phyloP scores from a whole-genome alignment of 495 filamentous ascomycete species.

The Penicillium subrubescens region DNA sequence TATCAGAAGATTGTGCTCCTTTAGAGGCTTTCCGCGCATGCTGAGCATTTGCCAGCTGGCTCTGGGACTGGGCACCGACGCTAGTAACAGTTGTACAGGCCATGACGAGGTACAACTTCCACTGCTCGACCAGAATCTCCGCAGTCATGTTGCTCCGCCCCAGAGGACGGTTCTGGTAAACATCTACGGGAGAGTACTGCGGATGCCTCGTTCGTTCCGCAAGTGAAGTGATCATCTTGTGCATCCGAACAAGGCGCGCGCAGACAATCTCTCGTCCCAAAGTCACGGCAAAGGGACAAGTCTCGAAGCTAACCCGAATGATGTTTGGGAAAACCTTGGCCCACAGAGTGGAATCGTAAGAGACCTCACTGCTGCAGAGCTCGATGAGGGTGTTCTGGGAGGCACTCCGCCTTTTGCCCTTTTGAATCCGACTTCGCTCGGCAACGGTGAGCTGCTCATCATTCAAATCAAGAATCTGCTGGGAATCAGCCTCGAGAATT shows the following conservation, averaged over 20 bases:
- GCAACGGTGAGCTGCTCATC: slow-evolving; percentile 91
- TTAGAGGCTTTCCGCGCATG: slow-evolving; percentile 86
- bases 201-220: slow-evolving; percentile 69
- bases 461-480: slow-evolving; percentile 86
- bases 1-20: slow-evolving; percentile 67
- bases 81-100: slow-evolving; percentile 94
- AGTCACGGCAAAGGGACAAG: slow-evolving; percentile 86
- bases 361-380: slow-evolving; percentile 91
- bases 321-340: slow-evolving; percentile 97
- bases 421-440: slow-evolving; percentile 88
- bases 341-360: slow-evolving; percentile 94
- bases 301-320: slow-evolving; percentile 85
- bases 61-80: slow-evolving; percentile 67
- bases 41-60: slow-evolving; percentile 62
- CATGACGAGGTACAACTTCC: slow-evolving; percentile 97
- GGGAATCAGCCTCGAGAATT: slow-evolving; percentile 87
- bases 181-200: slow-evolving; percentile 60
- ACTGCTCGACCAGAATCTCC: slow-evolving; percentile 91
- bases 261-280: slow-evolving; percentile 91
- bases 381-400: slow-evolving; percentile 86
- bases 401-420: slow-evolving; percentile 83
- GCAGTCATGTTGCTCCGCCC: slow-evolving; percentile 73
- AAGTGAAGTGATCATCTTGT: slow-evolving; percentile 75
- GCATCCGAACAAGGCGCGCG: slow-evolving; percentile 87
- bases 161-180: slow-evolving; percentile 40